These are phyloP conservation scores for Yamadazyma sp. DNA, from an alignment of 1,139 yeast genomes.

Conservation along the genomic window DNA sequence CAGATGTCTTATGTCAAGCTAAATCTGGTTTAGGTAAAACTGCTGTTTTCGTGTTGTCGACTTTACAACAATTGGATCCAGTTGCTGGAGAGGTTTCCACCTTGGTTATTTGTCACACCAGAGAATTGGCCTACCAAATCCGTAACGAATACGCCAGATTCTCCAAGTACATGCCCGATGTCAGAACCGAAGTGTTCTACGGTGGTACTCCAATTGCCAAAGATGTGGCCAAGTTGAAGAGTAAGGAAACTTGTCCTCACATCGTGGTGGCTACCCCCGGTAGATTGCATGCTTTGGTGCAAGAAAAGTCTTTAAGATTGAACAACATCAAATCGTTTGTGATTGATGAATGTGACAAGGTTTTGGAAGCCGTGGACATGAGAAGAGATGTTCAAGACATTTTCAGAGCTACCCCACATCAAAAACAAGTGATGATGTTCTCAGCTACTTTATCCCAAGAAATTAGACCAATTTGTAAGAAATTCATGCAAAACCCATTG, in stretches of 20 bases:
- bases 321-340: conserved; percentile 92
- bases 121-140: conserved; percentile 98
- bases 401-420: conserved; percentile 96
- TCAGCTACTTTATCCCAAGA: conserved; percentile 95
- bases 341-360: conserved; percentile 98
- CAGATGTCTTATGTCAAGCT: conserved; percentile 98
- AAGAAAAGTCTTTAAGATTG: conserved; percentile 86
- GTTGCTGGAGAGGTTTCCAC: conserved; percentile 96
- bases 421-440: conserved; percentile 99
- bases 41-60: conserved; percentile 94
- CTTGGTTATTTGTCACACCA: conserved; percentile 93
- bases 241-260: conserved; percentile 94
- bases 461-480: conserved; percentile 95
- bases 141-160: conserved; percentile 97
- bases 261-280: conserved; percentile 98
- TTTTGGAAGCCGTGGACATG: conserved; percentile 89
- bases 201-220: conserved; percentile 91
- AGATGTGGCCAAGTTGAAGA: conserved; percentile 85
- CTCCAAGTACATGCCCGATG: conserved; percentile 98
- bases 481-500: conserved; percentile 96
- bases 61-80: conserved; percentile 96
- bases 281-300: conserved; percentile 89
- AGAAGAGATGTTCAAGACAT: conserved; percentile 98
- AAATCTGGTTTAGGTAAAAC: conserved; percentile 99
- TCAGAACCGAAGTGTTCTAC: conserved; percentile 92